Evolutionary conservation across 805 yeast species (phyloP), one percentile per base, ranked within the genome.

Genomic region (Kodamaea kaohsiungensis): DNA sequence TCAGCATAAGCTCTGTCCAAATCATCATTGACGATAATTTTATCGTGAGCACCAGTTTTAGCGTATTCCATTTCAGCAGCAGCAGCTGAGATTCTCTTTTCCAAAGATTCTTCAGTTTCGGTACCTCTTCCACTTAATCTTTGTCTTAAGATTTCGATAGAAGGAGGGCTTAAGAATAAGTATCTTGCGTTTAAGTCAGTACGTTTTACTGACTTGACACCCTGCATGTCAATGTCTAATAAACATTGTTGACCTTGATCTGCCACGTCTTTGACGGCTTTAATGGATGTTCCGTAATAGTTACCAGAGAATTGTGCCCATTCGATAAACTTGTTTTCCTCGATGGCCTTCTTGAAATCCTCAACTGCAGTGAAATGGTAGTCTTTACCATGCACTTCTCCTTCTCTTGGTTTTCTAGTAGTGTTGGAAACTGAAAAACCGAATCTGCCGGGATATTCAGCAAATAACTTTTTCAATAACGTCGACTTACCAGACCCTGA

Each of bases 261-360:
- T 49, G 81, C 70, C 46, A 89, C 92, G 59, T 86, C 87, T 62
- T 88, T 81, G 46, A 95, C 98, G 30, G 97, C 87, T 66, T 84
- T 87, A 64, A 91, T 79, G 47, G 97, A 80, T 49, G 99, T 95
- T 55, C 99, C 99, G 73, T 95, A 95, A 79, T 89, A 92, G 80
- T 95, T 95, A 51, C 98, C 98, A 10, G 97, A 90, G 67, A 95
- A 95, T 73, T 91, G 95, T 3, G 99, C 99, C 95, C 96, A 91
- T 75, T 95, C 99, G 60, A 95, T 86, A 76, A 95, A 95, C 58
- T 86, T 88, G 46, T 83, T 76, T 19, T 85, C 85, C 9, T 78
- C 86, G 59, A 95, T 91, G 72, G 90, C 79, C 61, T 77, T 67
- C 73, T 91, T 82, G 82, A 95, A 95, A 55, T 83, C 82, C 13